These are phyloP conservation scores for Carex pumila DNA, from an alignment of 176 grass and related monocot genomes.

Conservation along the genomic window DNA sequence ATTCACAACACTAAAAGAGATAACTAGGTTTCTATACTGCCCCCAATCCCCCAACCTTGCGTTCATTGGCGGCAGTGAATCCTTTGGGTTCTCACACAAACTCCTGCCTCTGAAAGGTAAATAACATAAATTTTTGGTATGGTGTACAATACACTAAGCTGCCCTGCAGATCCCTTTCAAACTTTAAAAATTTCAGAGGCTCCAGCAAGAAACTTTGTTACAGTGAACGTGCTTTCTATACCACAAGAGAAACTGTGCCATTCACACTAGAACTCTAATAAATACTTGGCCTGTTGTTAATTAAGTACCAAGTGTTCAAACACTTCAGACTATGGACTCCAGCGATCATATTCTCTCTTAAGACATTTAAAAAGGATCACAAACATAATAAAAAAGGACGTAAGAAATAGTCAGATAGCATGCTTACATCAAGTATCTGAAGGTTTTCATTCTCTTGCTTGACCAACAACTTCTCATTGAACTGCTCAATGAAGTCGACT, in stretches of 20 bases:
- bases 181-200: neutral
- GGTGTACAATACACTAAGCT: neutral
- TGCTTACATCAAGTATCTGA: slow-evolving; percentile 94
- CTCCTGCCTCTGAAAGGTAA: neutral
- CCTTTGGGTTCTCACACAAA: neutral
- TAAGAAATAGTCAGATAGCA: neutral
- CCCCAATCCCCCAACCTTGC: neutral
- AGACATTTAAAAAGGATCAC: neutral
- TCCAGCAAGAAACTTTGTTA: neutral
- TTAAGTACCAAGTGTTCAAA: neutral
- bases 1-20: neutral
- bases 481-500: slow-evolving; percentile 98
- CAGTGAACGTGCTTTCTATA: neutral
- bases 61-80: neutral
- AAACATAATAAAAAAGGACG: neutral
- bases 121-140: neutral
- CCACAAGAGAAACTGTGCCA: neutral
- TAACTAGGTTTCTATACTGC: neutral
- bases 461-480: slow-evolving; percentile 89
- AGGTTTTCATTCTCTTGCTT: slow-evolving; percentile 97
- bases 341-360: neutral
- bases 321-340: neutral
- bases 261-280: neutral
- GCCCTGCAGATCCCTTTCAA: neutral
- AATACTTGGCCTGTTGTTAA: neutral